Base-by-base conservation (phyloP, 208 protist species). In the Trypanosoma mega region DNA sequence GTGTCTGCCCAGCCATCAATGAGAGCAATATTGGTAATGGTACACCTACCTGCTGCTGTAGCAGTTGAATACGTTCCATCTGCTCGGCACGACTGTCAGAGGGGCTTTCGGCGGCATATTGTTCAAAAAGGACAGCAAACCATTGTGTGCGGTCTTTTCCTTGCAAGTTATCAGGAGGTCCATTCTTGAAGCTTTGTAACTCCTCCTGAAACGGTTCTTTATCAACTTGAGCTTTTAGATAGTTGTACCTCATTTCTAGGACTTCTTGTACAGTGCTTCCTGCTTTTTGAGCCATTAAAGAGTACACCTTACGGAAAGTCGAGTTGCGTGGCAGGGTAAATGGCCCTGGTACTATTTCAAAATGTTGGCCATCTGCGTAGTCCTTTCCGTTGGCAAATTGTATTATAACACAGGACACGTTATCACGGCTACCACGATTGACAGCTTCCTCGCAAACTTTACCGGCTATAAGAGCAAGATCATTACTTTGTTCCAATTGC, bases 391-490 rank as follows among this genome's bases (percentile, higher is more conserved):
- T 58, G 43, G 62, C 79, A 59, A 97, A 94, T 67, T 95, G 85
- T 44, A 97, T 82, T 67, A 97, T 91, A 18, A 97, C 85, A 53
- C 83, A 92, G 9, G 87, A 91, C 44, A 97, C 93, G 75, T 97
- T 97, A 65, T 97, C 92, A 52, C 86, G 83, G 68, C 82, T 92
- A 63, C 92, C 87, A 50, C 89, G 81, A 67, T 86, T 82, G 30
- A 97, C 85, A 26, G 92, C 92, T 66, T 93, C 88, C 51, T 90
- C 75, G 70, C 89, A 95, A 33, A 97, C 83, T 21, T 66, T 71
- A n/a, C 81, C 83, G 16, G 89, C 83, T 52, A 94, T 80, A 60
- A 86, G 68, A n/a, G 74, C 72, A 33, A 94, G 78, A 50, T 97
- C 89, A 73, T 86, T 58, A 49, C 68, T 76, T 11, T 26, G 74